Conservation (phyloP, 805 yeast species). For the Zygotorulaspora chibaensis region DNA sequence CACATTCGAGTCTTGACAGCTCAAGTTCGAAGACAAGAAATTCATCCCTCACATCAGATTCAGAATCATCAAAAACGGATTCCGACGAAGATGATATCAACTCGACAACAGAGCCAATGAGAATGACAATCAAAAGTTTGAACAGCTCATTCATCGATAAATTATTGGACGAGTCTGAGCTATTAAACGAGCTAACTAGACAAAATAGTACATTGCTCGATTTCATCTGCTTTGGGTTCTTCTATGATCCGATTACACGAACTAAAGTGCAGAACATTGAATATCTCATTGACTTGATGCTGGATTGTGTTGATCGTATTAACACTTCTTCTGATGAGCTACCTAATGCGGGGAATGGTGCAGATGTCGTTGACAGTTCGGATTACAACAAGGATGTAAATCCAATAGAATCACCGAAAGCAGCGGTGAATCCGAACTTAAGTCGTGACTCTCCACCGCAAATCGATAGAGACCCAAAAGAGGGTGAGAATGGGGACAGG, state of each 20-base stretch:
- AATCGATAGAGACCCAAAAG: background rate
- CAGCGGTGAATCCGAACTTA: background rate
- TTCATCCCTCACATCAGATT: slow-evolving; percentile 4
- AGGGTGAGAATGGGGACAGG: slow-evolving; percentile 3
- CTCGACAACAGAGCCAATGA: slow-evolving; percentile 10
- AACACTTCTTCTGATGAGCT: slow-evolving; percentile 10
- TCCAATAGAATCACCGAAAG: background rate
- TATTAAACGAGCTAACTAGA: slow-evolving; percentile 38
- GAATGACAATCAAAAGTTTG: slow-evolving; percentile 14
- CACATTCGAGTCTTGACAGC: slow-evolving; percentile 1
- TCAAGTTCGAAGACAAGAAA: slow-evolving; percentile 5
- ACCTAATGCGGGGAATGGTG: slow-evolving; percentile 3
- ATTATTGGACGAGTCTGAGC: slow-evolving; percentile 38
- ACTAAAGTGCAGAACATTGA: slow-evolving; percentile 28
- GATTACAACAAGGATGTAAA: background rate
- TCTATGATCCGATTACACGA: slow-evolving; percentile 21
- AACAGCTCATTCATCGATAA: slow-evolving; percentile 36
- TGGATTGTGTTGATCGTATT: slow-evolving; percentile 26
- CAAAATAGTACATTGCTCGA: slow-evolving; percentile 43
- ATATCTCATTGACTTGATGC: slow-evolving; percentile 29
- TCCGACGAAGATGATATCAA: slow-evolving; percentile 15
- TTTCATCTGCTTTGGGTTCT: slow-evolving; percentile 46
- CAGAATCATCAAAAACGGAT: slow-evolving; percentile 14
- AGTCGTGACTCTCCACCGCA: no score
- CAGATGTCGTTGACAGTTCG: slow-evolving; percentile 3